These are phyloP conservation scores for Miamiensis avidus DNA, from an alignment of 169 alveolate genomes.

Conservation along the genomic window DNA sequence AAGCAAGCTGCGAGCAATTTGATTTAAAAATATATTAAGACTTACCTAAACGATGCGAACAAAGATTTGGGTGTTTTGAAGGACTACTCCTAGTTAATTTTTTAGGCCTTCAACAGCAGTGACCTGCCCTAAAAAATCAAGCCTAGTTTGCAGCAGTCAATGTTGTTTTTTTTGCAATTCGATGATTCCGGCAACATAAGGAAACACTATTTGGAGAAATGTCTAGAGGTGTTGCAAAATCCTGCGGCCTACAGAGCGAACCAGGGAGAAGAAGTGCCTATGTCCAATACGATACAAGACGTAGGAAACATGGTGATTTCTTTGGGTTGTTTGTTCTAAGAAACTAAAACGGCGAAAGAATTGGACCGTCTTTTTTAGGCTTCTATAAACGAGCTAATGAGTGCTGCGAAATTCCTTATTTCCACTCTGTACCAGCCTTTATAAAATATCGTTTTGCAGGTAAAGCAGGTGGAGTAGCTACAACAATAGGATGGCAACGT, in stretches of 20 bases:
- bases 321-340: neutral
- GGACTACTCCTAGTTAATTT: neutral
- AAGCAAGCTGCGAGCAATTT: neutral
- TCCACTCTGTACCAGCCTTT: neutral
- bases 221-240: neutral
- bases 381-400: too few relatives aligned
- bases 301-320: neutral
- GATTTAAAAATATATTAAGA: too few relatives aligned
- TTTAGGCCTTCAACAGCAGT: neutral
- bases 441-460: too few relatives aligned
- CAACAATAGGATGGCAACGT: too few relatives aligned
- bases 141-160: neutral
- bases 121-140: neutral
- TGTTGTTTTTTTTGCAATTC: neutral
- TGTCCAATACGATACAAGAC: neutral
- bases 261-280: neutral
- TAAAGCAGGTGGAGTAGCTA: too few relatives aligned
- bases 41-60: neutral
- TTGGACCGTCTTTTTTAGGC: neutral
- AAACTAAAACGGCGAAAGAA: neutral
- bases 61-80: too few relatives aligned
- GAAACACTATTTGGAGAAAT: too few relatives aligned
- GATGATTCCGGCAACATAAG: neutral
- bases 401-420: neutral
- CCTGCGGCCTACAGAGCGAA: neutral